A percentile compares a stretch with the other conserved stretches of the same genome.
Conservation (phyloP, 768 basidiomycete species). For the Mycena rebaudengoi region DNA sequence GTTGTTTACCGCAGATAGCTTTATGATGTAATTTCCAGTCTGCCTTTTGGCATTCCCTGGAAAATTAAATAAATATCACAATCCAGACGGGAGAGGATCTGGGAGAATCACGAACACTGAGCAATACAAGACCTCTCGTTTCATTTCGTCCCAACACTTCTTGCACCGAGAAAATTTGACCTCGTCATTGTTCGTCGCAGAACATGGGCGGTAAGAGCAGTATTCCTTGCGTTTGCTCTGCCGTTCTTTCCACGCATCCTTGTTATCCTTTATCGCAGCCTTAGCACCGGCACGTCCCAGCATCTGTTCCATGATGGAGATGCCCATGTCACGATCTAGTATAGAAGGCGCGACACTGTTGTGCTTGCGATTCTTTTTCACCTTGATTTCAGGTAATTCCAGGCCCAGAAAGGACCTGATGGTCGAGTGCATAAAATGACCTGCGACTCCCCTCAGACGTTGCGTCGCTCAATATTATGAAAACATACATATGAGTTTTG, state of each 20-base stretch:
- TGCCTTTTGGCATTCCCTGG: constrained; percentile 24
- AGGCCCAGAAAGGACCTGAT: constrained; percentile 6
- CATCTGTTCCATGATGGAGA: background rate
- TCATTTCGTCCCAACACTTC: constrained; percentile 16
- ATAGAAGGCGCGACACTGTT: background rate
- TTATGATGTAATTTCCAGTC: constrained; percentile 29
- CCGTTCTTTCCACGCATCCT: constrained; percentile 17
- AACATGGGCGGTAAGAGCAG: constrained; percentile 16
- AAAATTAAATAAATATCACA: background rate
- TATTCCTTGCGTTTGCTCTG: background rate
- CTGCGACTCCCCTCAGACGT: background rate
- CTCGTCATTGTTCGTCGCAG: background rate
- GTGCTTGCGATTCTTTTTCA: background rate
- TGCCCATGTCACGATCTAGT: background rate
- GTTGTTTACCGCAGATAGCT: constrained; percentile 25
- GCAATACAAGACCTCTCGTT: constrained; percentile 22
- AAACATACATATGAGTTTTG: constrained; percentile 25
- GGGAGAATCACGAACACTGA: constrained; percentile 16
- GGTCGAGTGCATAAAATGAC: background rate
- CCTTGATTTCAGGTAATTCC: background rate
- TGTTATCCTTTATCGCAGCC: constrained; percentile 10
- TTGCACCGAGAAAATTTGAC: constrained; percentile 21
- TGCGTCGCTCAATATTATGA: too few relatives aligned
- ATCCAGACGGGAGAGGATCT: background rate
- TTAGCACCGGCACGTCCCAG: constrained; percentile 8